Evolutionary conservation across 768 basidiomycete genomes (phyloP), one percentile per base, ranked within the genome.

Genomic region (Rhodotorula sphaerocarpa): DNA sequence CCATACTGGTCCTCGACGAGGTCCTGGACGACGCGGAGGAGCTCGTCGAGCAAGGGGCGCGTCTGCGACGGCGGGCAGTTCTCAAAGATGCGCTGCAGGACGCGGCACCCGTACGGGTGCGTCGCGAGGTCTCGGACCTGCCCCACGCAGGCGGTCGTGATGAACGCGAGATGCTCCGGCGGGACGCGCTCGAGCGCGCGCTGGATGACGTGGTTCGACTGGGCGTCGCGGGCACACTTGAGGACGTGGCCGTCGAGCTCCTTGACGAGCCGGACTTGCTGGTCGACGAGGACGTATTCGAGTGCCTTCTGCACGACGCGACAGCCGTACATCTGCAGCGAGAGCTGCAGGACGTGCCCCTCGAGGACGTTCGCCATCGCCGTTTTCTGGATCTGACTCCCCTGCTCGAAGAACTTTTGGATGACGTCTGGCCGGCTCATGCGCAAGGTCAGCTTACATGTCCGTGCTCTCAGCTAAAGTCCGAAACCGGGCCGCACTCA

Each of bases 301-400:
- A 97, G 79, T 33, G 90, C 89, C 85, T 90, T 90, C 74, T 93
- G 90, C 25, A 92, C 86, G 11, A 97, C 91, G 20, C 93, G 83
- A 76, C 93, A 99, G 7, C 92, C 93, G 75, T 97, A 97, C 82
- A 92, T 88, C 73, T 96, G 88, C 58, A 87, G 77, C 15, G 90
- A 87, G 55, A 96, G 78, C 21, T 80, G 77, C 6, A 90, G 77
- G 41, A 91, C 79, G 71, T 86, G 84, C 0, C 84, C 84, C 72
- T 89, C 85, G 81, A 99, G 86, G 12, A 82, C 79, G 55, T 77
- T 80, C 2, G 82, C 84, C 48, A 96, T 78, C 27, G 80, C 76
- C 12, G 80, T 81, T 72, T 85, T 86, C 74, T 97, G 91, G 11
- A 78, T 75, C 63, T 82, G 80, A 12, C 84, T 85, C 27, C 92